Base-by-base conservation (phyloP, 2,329 filamentous ascomycete species). In the Trichoderma guizhouense region DNA sequence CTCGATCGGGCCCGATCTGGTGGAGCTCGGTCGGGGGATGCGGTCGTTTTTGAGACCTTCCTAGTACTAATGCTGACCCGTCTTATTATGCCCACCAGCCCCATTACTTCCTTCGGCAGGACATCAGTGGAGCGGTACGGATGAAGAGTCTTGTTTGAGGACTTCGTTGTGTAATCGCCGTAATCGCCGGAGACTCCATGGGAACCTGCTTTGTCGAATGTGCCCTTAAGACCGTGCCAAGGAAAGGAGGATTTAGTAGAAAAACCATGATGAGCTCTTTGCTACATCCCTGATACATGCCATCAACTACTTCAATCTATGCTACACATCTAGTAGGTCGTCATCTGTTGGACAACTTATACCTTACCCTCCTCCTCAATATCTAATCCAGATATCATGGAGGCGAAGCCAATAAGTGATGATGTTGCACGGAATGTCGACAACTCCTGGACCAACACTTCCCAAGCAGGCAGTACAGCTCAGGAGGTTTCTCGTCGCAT, bases 401-500 rank as follows among this genome's bases (percentile, higher is more conserved):
- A n/a, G 18, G 26, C 28, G 0, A 32, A 30, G 18, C 18, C 18
- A 32, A 60, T 3, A 32, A n/a, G 11, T 21, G 55, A 32, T 9
- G 6, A 32, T 18, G 26, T 15, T 58, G 26, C 15, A 21, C 14
- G 11, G 1, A 32, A 21, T 11, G 55, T 18, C 26, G 28, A 60
- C 15, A 60, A 12, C 15, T 32, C 28, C 28, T 21, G 14, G 55
- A 4, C 28, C 28, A 30, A 34, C 3, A 11, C 18, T 18, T 60
- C 18, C 2, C 18, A 32, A 60, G 4, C 28, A n/a, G 28, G 15
- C 7, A 60, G 18, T 3, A 30, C 15, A 55, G 36, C 24, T 14
- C 28, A 24, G 3, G 26, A 68, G 53, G 61, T 61, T 5, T 75
- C 74, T 53, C 57, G 62, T 7, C 68, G 62, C 12, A 76, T 79